These are phyloP conservation scores for Tirmania nivea DNA, from an alignment of 495 filamentous ascomycete species.

Conservation along the genomic window DNA sequence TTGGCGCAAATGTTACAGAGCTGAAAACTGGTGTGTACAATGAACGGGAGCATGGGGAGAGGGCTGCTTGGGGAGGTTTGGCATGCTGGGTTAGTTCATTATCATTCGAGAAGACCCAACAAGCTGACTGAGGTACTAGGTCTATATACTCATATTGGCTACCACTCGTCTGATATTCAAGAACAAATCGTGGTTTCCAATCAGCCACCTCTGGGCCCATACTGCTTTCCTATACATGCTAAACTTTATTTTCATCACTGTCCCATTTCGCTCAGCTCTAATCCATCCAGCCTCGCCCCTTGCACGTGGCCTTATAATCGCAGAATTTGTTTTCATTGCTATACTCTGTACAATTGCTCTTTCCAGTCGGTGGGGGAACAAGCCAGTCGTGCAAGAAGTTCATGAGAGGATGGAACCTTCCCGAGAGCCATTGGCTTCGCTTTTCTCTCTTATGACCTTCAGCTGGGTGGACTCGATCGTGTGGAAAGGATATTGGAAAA, in stretches of 20 bases:
- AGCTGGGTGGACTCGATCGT: conserved; percentile 79
- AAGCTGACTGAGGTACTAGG: conserved; percentile 29
- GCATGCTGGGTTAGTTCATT: conserved; percentile 23
- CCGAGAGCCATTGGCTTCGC: conserved; percentile 60
- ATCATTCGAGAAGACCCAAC: conserved; percentile 35
- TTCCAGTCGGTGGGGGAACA: conserved; percentile 78
- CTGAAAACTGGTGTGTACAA: conserved; percentile 27
- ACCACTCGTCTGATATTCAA: conserved; percentile 51
- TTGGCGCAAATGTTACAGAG: conserved; percentile 42
- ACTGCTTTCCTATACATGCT: conserved; percentile 66
- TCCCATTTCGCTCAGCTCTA: conserved; percentile 65
- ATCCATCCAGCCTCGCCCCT: conserved; percentile 50
- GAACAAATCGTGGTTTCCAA: conserved; percentile 40
- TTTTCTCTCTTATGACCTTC: conserved; percentile 75
- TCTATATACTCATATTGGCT: conserved; percentile 58
- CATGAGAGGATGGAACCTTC: conserved; percentile 73
- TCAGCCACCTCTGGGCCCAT: conserved; percentile 68
- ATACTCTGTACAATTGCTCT: conserved; percentile 53
- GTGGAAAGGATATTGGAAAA: conserved; percentile 72
- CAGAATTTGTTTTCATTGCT: conserved; percentile 51
- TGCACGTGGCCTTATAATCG: conserved; percentile 37
- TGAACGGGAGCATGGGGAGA: conserved; percentile 33
- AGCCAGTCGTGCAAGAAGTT: conserved; percentile 62
- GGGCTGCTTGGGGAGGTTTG: conserved; percentile 17
- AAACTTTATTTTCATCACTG: conserved; percentile 55